Evolutionary conservation across 768 basidiomycete species (phyloP), one percentile per base, ranked within the genome.

Genomic region (Fistulinella prunicolor): DNA sequence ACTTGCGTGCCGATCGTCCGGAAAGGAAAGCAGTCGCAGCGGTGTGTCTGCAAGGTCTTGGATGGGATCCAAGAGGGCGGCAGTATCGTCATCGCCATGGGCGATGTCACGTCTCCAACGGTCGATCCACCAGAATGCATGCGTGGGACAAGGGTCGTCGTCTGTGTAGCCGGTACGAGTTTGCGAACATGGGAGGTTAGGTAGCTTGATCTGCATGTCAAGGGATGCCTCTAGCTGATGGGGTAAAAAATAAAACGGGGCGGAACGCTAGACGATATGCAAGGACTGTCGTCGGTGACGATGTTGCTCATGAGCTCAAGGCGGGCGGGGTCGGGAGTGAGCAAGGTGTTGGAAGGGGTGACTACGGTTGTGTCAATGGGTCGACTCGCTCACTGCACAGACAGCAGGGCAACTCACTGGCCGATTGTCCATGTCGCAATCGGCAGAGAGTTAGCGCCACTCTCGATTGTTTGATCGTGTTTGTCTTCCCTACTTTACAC

Each of bases 101-200:
- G 51, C 44, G 16, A 61, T 48, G 38, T 52, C 42, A 30, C 37
- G 56, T 46, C 60, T 61, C 60, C 60, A 61, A 17, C 38, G 53
- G 41, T 61, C 57, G 28, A 61, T 62, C 6, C 52, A 59, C 37
- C 29, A 45, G 24, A 54, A 61, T 19, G 59, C 55, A 39, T 68
- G 58, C 19, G 53, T 45, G 6, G 51, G 51, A 22, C 32, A 58
- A 24, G 54, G 58, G 43, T 71, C 76, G 53, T 78, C 77, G n/a
- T 52, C 44, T 1, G 22, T 16, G n/a, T 28, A 36, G 26, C 26
- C 26, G 26, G 5, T 5, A 28, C 26, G n/a, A n/a, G n/a, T n/a
- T n/a, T 28, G 6, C 26, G 26, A 28, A 10, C 26, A 10, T 28
- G 26, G 5, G 26, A 28, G 6, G 26, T 28, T 10, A 20, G 42